Evolutionary conservation across 495 filamentous ascomycete species (phyloP).

Genomic region (Letharia columbiana): DNA sequence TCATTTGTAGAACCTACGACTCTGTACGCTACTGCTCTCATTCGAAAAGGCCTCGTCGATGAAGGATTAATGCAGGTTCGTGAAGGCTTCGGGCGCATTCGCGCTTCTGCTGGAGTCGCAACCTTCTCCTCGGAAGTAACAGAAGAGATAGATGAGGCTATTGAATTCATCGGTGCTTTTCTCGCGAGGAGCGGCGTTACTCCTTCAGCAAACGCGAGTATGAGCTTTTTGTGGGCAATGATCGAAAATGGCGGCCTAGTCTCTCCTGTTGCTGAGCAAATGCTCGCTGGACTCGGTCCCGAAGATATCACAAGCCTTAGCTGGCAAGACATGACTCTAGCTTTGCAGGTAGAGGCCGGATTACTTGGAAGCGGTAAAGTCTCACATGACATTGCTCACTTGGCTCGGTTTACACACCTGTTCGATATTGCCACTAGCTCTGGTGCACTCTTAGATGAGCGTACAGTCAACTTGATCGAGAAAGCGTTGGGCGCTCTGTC

Average conservation of each 20-base stretch:
- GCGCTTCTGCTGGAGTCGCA: constrained; percentile 33
- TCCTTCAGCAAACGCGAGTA: constrained; percentile 45
- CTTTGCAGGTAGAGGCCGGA: constrained; percentile 55
- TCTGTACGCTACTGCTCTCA: constrained; percentile 76
- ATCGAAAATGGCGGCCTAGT: constrained; percentile 57
- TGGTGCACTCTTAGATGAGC: constrained; percentile 41
- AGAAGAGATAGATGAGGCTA: constrained; percentile 80
- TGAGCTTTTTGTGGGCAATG: constrained; percentile 66
- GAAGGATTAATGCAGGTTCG: constrained; percentile 69
- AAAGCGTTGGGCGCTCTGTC: constrained; percentile 47
- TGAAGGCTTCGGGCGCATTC: constrained; percentile 73
- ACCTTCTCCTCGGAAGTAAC: constrained; percentile 42
- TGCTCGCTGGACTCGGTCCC: constrained; percentile 51
- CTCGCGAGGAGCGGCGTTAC: constrained; percentile 41
- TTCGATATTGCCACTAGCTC: constrained; percentile 45
- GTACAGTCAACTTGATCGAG: constrained; percentile 47
- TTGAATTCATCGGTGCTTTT: constrained; percentile 62
- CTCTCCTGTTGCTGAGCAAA: constrained; percentile 52
- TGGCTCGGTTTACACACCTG: constrained; percentile 53
- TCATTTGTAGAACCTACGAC: constrained; percentile 75
- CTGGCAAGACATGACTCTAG: constrained; percentile 48
- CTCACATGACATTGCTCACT: constrained; percentile 45
- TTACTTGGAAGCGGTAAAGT: constrained; percentile 44
- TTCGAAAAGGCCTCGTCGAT: constrained; percentile 68
- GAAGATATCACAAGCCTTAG: constrained; percentile 49